These are phyloP conservation scores for Mrakiaceae sp. DNA, from an alignment of 1,284 basidiomycete genomes.

Conservation along the genomic window DNA sequence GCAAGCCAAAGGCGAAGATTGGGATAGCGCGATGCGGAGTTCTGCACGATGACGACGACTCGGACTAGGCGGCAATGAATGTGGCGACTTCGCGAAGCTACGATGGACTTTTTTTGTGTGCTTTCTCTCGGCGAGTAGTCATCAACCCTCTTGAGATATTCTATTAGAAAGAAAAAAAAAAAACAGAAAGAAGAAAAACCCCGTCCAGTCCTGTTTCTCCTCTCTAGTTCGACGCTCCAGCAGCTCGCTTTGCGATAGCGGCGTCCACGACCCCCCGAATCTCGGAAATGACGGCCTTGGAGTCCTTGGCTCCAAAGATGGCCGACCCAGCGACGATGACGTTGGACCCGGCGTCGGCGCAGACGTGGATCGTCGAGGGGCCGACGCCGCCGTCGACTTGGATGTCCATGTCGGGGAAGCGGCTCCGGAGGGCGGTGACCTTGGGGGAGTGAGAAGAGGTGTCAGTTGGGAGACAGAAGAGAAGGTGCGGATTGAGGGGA, in stretches of 20 bases:
- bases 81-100: too few relatives aligned
- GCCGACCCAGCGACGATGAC: constrained; percentile 98
- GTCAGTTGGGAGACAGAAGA: background rate
- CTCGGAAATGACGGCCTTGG: constrained; percentile 61
- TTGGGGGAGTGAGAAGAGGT: constrained; percentile 19
- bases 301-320: constrained; percentile 71
- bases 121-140: too few relatives aligned
- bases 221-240: background rate
- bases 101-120: too few relatives aligned
- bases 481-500: background rate
- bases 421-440: constrained; percentile 76
- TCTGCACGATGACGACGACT: too few relatives aligned
- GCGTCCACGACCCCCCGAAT: constrained; percentile 61
- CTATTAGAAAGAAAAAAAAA: too few relatives aligned
- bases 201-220: too few relatives aligned
- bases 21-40: too few relatives aligned
- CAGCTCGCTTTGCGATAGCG: constrained; percentile 35
- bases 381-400: constrained; percentile 97
- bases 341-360: constrained; percentile 89
- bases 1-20: too few relatives aligned
- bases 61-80: too few relatives aligned
- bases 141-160: too few relatives aligned
- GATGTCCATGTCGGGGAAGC: constrained; percentile 85
- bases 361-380: constrained; percentile 75
- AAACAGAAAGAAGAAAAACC: too few relatives aligned